Conservation (phyloP, 257 asterid species). For the Primulina huaijiensis region DNA sequence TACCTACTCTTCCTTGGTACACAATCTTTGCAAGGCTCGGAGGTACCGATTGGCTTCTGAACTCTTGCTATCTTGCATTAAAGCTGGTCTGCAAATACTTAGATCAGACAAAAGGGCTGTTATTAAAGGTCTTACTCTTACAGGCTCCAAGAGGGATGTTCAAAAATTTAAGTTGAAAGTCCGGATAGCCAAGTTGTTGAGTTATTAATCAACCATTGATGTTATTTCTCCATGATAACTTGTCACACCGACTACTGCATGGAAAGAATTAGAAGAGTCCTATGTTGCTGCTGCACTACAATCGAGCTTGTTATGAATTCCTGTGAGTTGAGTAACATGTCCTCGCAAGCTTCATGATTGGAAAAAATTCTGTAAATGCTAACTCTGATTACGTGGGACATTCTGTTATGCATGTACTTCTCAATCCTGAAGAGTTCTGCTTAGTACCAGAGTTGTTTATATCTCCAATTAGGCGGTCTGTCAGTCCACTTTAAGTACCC, state of each 20-base stretch:
- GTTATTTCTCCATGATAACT: background rate
- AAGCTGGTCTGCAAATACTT: conserved; percentile 48
- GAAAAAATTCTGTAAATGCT: background rate
- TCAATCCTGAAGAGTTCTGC: background rate
- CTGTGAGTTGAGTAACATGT: conserved; percentile 4
- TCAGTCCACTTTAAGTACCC: background rate
- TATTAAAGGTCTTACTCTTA: conserved; percentile 46
- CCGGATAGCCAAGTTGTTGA: conserved; percentile 44
- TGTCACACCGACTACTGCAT: conserved; percentile 6
- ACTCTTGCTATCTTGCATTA: conserved; percentile 55
- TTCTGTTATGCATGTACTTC: background rate
- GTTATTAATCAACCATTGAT: conserved; percentile 22
- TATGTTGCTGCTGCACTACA: background rate
- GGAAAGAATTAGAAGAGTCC: conserved; percentile 3
- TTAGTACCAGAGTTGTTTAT: background rate
- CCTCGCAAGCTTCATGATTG: conserved; percentile 12
- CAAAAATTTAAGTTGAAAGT: conserved; percentile 41
- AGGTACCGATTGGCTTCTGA: conserved; percentile 65
- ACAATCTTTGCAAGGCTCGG: conserved; percentile 61
- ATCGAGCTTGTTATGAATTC: conserved; percentile 18
- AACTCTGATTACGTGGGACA: background rate
- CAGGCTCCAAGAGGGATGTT: conserved; percentile 37
- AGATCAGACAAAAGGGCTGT: conserved; percentile 57
- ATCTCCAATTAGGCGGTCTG: background rate
- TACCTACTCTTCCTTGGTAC: conserved; percentile 75